A percentile compares a stretch with the other conserved stretches of the same genome.
Conservation (phyloP, 208 protist species). For the Trypanosoma vivax region DNA sequence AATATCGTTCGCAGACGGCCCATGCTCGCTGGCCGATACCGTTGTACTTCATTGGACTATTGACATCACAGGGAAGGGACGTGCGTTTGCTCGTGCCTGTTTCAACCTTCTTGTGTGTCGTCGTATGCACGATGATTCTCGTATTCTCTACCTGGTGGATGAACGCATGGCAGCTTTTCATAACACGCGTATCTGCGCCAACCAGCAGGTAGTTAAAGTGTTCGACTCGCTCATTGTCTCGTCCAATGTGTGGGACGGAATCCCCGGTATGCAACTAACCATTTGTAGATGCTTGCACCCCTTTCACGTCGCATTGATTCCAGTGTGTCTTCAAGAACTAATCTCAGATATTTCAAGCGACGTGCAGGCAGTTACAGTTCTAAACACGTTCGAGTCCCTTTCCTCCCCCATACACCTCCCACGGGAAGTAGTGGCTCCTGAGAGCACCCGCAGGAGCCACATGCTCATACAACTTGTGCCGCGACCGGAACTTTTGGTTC, state of each 20-base stretch:
- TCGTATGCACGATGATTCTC: slow-evolving; percentile 46
- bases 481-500: slow-evolving; percentile 47
- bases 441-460: slow-evolving; percentile 11
- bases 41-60: slow-evolving; percentile 52
- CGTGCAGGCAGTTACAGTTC: slow-evolving; percentile 50
- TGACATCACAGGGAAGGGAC: slow-evolving; percentile 32
- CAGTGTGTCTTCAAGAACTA: background rate
- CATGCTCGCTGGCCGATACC: slow-evolving; percentile 44
- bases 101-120: slow-evolving; percentile 56
- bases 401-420: slow-evolving; percentile 15
- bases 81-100: slow-evolving; percentile 24
- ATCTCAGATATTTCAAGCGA: slow-evolving; percentile 33
- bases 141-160: slow-evolving; percentile 37
- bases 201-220: slow-evolving; percentile 18
- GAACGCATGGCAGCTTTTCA: slow-evolving; percentile 35
- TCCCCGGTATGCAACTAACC: background rate
- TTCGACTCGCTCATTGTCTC: slow-evolving; percentile 46
- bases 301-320: slow-evolving; percentile 10
- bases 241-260: background rate
- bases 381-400: slow-evolving; percentile 62
- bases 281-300: slow-evolving; percentile 12
- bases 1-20: slow-evolving; percentile 25
- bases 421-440: slow-evolving; percentile 2
- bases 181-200: slow-evolving; percentile 19
- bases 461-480: slow-evolving; percentile 26